Conservation (phyloP, 352 stramenopile species). For the Globisporangium echinulatum region DNA sequence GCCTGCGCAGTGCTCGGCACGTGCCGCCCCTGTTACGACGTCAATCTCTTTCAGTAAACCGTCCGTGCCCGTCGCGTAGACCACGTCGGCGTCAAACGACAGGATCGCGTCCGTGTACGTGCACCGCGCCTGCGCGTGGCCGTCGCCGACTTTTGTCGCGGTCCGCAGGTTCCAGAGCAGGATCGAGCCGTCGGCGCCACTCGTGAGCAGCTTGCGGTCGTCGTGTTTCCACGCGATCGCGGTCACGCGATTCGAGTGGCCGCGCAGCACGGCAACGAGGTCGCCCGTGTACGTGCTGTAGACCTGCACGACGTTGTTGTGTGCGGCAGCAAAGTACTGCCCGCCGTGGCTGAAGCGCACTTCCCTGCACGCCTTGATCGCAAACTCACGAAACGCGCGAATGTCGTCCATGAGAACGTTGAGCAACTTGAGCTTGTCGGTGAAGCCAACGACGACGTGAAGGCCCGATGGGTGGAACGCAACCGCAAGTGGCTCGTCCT, state of each 20-base stretch:
- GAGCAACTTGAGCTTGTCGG: conserved; percentile 91
- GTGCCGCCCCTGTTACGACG: conserved; percentile 46
- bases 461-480: conserved; percentile 90
- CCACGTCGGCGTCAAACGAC: conserved; percentile 52
- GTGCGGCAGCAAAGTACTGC: conserved; percentile 86
- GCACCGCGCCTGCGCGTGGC: conserved; percentile 69
- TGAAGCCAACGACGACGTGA: conserved; percentile 87
- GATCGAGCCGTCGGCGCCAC: conserved; percentile 69
- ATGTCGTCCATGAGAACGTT: conserved; percentile 95
- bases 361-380: conserved; percentile 89
- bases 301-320: conserved; percentile 86
- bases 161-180: conserved; percentile 71
- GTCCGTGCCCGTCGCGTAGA: conserved; percentile 90
- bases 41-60: conserved; percentile 88
- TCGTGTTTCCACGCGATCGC: conserved; percentile 74
- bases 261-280: conserved; percentile 56
- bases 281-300: conserved; percentile 81
- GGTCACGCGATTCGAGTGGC: conserved; percentile 81
- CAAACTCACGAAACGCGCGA: conserved; percentile 84
- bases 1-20: conserved; percentile 53
- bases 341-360: conserved; percentile 88
- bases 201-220: conserved; percentile 70
- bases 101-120: conserved; percentile 62
- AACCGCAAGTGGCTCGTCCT: conserved; percentile 84
- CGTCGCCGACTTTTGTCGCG: conserved; percentile 70